Percentiles rank a stretch among this genome's conserved stretches.
These are phyloP conservation scores for Colletotrichum eremochloae DNA, from an alignment of 2,329 filamentous ascomycete genomes.

Conservation along the genomic window DNA sequence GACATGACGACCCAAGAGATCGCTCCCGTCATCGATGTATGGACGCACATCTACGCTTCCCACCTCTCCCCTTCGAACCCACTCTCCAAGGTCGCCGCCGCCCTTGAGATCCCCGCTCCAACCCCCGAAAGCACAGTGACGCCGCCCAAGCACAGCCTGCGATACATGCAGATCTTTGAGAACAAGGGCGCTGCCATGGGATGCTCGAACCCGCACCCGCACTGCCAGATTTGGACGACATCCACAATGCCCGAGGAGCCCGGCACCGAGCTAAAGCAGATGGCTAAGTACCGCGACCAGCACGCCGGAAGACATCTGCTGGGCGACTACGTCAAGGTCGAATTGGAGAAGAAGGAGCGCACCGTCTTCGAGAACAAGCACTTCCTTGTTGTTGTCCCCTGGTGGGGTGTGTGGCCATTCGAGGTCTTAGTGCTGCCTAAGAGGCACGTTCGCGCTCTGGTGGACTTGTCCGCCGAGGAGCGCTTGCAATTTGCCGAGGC, in stretches of 20 bases:
- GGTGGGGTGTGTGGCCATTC: constrained; percentile 99
- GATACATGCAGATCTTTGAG: constrained; percentile 99
- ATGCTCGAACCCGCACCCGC: constrained; percentile 97
- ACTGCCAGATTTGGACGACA: constrained; percentile 97
- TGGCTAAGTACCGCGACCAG: constrained; percentile 81
- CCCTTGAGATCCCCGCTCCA: constrained; percentile 56
- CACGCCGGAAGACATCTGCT: constrained; percentile 83
- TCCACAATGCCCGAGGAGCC: constrained; percentile 93
- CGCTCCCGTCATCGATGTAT: constrained; percentile 85
- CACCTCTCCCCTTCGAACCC: constrained; percentile 82
- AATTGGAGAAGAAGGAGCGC: constrained; percentile 84
- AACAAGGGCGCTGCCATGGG: constrained; percentile 99
- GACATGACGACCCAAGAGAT: constrained; percentile 86
- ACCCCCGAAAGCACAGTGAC: constrained; percentile 54
- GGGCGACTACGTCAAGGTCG: constrained; percentile 87
- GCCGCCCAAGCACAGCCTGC: constrained; percentile 80
- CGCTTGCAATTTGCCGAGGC: constrained; percentile 82
- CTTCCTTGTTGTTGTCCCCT: constrained; percentile 92
- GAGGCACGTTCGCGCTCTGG: constrained; percentile 84
- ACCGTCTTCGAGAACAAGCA: constrained; percentile 88
- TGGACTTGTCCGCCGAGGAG: constrained; percentile 83
- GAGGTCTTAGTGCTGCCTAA: constrained; percentile 92
- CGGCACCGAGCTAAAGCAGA: constrained; percentile 79
- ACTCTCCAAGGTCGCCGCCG: constrained; percentile 60
- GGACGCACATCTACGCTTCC: constrained; percentile 89